These are phyloP conservation scores for Acer yangbiense DNA, from an alignment of 345 rosid genomes.

Conservation along the genomic window DNA sequence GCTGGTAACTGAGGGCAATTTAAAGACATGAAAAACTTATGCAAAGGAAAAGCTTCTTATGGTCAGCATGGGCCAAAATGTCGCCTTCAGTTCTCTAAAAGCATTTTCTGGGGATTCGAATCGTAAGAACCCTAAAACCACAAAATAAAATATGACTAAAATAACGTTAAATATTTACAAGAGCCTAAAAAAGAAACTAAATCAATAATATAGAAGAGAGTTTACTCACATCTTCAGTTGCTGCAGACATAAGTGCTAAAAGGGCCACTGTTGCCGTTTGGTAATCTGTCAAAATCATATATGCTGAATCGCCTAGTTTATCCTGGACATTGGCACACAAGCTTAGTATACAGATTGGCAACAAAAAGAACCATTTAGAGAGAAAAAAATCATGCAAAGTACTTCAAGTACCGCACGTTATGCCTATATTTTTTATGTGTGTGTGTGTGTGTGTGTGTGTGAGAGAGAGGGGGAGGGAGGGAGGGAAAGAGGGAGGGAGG, in stretches of 20 bases:
- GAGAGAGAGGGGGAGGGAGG: too few species aligned
- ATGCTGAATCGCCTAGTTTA: slow-evolving; percentile 75
- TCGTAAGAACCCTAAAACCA: too few species aligned
- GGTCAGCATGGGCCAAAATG: too few species aligned
- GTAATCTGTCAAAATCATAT: slow-evolving; percentile 75
- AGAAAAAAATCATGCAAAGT: neutral
- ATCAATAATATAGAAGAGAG: neutral
- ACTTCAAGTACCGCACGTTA: neutral
- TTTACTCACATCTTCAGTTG: slow-evolving; percentile 68
- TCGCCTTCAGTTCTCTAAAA: too few species aligned
- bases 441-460: too few species aligned
- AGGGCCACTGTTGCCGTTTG: slow-evolving; percentile 84
- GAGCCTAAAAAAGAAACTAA: too few species aligned
- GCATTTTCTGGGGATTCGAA: too few species aligned
- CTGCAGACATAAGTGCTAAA: slow-evolving; percentile 69
- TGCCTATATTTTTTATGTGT: too few species aligned
- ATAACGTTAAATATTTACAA: too few species aligned
- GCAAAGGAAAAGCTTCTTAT: slow-evolving; percentile 35
- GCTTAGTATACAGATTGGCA: slow-evolving; percentile 1
- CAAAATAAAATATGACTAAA: too few species aligned
- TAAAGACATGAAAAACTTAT: neutral
- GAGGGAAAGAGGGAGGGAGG: too few species aligned
- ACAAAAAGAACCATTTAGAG: neutral
- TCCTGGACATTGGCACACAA: slow-evolving; percentile 49
- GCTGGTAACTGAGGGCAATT: neutral